A percentile compares a stretch with the other conserved stretches of the same genome.
Conservation (phyloP, 106 monocot species). For the Dendrobium officinale region DNA sequence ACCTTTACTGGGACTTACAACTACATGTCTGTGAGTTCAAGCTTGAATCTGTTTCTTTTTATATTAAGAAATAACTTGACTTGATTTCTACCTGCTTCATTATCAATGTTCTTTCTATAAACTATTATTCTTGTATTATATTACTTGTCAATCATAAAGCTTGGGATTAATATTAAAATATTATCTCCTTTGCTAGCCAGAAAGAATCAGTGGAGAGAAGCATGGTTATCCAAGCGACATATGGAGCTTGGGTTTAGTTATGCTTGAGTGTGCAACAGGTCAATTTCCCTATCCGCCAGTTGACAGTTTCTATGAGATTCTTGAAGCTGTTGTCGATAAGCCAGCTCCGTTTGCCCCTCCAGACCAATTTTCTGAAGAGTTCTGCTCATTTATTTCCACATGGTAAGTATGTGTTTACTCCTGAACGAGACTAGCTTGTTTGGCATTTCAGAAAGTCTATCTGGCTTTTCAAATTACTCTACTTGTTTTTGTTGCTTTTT, state of each 20-base stretch:
- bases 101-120: neutral
- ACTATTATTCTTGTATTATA: neutral
- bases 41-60: neutral
- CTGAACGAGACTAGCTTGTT: no score
- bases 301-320: conserved; percentile 60
- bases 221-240: conserved; percentile 76
- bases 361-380: conserved; percentile 69
- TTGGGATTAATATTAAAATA: neutral
- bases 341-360: conserved; percentile 55
- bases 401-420: conserved; percentile 36
- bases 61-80: no score
- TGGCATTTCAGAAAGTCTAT: no score
- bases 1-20: conserved; percentile 72
- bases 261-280: conserved; percentile 75
- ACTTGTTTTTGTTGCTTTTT: neutral
- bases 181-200: conserved; percentile 46
- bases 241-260: conserved; percentile 83
- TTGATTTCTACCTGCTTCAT: neutral
- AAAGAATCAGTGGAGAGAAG: conserved; percentile 49
- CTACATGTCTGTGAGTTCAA: conserved; percentile 84
- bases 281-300: conserved; percentile 62
- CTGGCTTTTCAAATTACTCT: no score
- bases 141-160: neutral
- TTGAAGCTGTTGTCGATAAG: conserved; percentile 66
- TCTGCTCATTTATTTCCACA: conserved; percentile 78